Evolutionary conservation across 2,329 filamentous ascomycete species (phyloP).

Genomic region (Neodidymelliopsis sp.): DNA sequence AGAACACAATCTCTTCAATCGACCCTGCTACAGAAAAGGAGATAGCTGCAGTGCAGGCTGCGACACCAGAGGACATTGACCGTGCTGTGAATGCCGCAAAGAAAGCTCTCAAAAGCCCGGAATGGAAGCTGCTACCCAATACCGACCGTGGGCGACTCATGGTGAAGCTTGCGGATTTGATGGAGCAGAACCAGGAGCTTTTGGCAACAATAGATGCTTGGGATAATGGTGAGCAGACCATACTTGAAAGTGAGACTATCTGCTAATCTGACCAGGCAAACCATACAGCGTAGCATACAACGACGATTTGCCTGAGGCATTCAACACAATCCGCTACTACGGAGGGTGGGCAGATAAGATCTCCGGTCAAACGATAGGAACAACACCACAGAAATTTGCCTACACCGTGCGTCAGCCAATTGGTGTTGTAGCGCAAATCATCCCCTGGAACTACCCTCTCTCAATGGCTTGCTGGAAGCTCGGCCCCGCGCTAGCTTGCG

Average conservation of each 20-base stretch:
- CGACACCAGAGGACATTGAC: constrained; percentile 44
- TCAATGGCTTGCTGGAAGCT: constrained; percentile 60
- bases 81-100: constrained; percentile 45
- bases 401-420: constrained; percentile 75
- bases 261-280: constrained; percentile 54
- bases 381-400: constrained; percentile 70
- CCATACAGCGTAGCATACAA: constrained; percentile 68
- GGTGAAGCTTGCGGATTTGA: constrained; percentile 35
- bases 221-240: constrained; percentile 69
- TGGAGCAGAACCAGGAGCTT: constrained; percentile 26
- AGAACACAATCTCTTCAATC: constrained; percentile 15
- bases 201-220: constrained; percentile 58
- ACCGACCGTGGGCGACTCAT: constrained; percentile 32
- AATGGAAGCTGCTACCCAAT: constrained; percentile 29
- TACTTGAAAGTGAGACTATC: neutral
- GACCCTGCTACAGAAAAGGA: constrained; percentile 33
- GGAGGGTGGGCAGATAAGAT: constrained; percentile 80
- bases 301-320: constrained; percentile 67
- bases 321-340: constrained; percentile 71
- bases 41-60: constrained; percentile 44
- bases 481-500: constrained; percentile 62
- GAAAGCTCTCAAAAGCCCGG: constrained; percentile 28
- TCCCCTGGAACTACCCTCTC: constrained; percentile 52
- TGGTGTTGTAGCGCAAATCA: constrained; percentile 49
- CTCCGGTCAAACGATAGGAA: constrained; percentile 74